Conservation (phyloP, 2,329 filamentous ascomycete genomes). For the Podosphaera xanthii region DNA sequence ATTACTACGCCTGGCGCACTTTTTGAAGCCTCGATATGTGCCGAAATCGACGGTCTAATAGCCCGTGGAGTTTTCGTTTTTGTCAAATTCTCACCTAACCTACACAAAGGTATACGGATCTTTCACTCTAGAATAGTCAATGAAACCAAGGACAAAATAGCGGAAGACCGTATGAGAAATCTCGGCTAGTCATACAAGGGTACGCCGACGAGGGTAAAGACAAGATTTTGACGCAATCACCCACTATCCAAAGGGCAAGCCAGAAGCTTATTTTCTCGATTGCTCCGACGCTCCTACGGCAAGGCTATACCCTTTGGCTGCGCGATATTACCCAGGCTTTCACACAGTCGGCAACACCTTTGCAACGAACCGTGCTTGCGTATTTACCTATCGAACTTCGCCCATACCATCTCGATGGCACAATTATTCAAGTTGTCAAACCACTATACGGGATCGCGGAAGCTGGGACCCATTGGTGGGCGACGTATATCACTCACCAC, state of each 20-base stretch:
- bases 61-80: neutral
- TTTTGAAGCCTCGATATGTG: neutral
- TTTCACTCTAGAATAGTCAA: neutral
- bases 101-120: neutral
- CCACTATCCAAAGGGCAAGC: neutral
- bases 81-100: neutral
- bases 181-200: neutral
- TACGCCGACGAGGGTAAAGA: neutral
- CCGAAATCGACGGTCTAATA: neutral
- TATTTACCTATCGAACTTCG: neutral
- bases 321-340: conserved; percentile 2
- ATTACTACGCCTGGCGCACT: neutral
- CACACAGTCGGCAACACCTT: neutral
- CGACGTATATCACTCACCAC: conserved; percentile 1
- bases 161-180: neutral
- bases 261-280: neutral
- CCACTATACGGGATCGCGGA: no score
- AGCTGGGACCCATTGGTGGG: no score
- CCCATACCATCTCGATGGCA: neutral
- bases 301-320: neutral
- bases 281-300: neutral
- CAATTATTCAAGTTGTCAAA: neutral
- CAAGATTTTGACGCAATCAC: no score
- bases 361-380: neutral
- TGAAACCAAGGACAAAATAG: neutral